These are phyloP conservation scores for Plectosphaerella cucumerina DNA, from an alignment of 2,329 filamentous ascomycete species.

Conservation along the genomic window DNA sequence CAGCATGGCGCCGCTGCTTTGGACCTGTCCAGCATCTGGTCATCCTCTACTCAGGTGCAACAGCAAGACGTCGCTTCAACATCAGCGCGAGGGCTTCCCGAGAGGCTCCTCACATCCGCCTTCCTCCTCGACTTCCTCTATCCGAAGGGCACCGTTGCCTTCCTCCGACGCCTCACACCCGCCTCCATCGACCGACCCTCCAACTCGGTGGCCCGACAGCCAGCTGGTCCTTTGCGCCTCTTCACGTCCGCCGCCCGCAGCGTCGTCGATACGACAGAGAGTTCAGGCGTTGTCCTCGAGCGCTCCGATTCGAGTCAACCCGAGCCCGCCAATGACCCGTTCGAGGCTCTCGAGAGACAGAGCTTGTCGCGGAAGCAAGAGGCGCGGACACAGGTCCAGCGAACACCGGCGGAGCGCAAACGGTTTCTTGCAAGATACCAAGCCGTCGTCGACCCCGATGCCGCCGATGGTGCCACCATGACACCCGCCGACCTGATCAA, in stretches of 20 bases:
- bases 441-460: neutral
- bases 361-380: no score
- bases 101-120: constrained; percentile 37
- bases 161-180: constrained; percentile 32
- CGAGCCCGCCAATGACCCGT: neutral
- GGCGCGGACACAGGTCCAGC: no score
- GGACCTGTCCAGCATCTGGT: constrained; percentile 41
- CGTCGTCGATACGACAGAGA: neutral
- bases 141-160: constrained; percentile 37
- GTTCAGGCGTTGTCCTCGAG: neutral
- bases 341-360: neutral
- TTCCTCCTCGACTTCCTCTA: constrained; percentile 55
- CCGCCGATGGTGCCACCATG: neutral
- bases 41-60: constrained; percentile 28
- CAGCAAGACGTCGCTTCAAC: constrained; percentile 15
- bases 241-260: constrained; percentile 16
- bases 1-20: constrained; percentile 48
- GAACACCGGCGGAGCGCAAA: neutral
- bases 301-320: neutral
- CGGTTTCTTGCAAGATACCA: neutral
- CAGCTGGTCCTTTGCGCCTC: constrained; percentile 13
- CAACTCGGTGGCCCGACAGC: neutral
- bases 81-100: constrained; percentile 17
- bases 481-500: constrained; percentile 9
- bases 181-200: constrained; percentile 10